Base-by-base conservation (phyloP, 345 rosid genomes). In the Linum trigynum region DNA sequence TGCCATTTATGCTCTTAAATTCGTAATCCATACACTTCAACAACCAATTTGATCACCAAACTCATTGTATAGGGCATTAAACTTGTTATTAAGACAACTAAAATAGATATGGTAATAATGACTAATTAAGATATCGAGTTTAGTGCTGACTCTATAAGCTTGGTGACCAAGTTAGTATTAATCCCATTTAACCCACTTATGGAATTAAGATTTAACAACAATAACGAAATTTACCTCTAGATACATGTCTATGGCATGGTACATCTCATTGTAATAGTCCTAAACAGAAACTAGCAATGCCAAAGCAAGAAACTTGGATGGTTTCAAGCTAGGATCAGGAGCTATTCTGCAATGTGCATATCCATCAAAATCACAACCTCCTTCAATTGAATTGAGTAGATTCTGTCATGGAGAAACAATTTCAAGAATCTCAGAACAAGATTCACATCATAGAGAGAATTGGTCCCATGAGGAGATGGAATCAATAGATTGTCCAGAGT, bases 261-360 rank as follows among this genome's bases (percentile, higher is more conserved):
- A 94, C 45, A 90, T 77, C 58, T 80, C 81, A 57, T 90, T 87
- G 2, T 75, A 81, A 1, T 82, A 86, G 45, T 85, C 95, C 74
- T 92, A 70, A 4, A 90, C 85, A 51, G 75, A 77, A 75, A 83
- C 95, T 0, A 96, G 97, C 61, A 94, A 50, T 56, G 83, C 76
- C 11, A 94, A 76, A 64, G 90, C 81, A 16, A 85, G 63, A 73
- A 90, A 88, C 82, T 85, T 94, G 0, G 91, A 82, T 17, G 87
- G 69, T 72, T 79, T 90, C 61, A 90, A 67, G 66, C 76, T 82
- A 63, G 86, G 99, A 78, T 94, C 99, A 2, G 99, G 91, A 39
- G 99, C 95, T 70, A 94, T 77, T 94, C 97, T 42, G 86, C 84
- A 67, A 86, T 67, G 69, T 90, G 90, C 69, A 76, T 77, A 75